Percentiles rank a stretch among this genome's conserved stretches.
These are phyloP conservation scores for Russula brevipes DNA, from an alignment of 768 basidiomycete species.

Conservation along the genomic window DNA sequence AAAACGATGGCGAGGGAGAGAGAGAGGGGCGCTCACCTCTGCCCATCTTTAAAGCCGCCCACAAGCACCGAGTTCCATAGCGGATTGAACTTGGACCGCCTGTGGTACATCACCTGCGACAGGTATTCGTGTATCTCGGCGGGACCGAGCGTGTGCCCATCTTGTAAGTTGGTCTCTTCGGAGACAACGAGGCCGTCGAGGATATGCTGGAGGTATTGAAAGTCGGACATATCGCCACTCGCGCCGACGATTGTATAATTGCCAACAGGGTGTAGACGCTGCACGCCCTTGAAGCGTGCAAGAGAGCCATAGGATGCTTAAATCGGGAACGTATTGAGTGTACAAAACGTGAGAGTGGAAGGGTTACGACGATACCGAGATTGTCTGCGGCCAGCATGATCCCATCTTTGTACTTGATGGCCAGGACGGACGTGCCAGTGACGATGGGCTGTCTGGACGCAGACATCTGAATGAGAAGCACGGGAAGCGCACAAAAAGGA, in stretches of 20 bases:
- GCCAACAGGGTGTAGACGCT: constrained; percentile 83
- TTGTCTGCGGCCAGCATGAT: constrained; percentile 99
- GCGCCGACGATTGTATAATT: constrained; percentile 83
- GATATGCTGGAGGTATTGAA: constrained; percentile 80
- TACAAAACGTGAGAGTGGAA: neutral
- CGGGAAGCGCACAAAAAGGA: neutral
- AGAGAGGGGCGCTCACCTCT: constrained; percentile 47
- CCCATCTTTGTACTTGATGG: constrained; percentile 91
- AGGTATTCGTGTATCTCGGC: constrained; percentile 91
- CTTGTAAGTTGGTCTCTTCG: constrained; percentile 74
- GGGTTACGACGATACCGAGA: constrained; percentile 55
- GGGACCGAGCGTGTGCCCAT: constrained; percentile 81
- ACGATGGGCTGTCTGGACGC: constrained; percentile 81
- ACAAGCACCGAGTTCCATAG: constrained; percentile 94
- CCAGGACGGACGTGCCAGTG: constrained; percentile 94
- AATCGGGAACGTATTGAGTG: neutral
- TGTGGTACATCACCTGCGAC: constrained; percentile 82
- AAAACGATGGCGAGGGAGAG: neutral
- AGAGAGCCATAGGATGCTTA: constrained; percentile 95
- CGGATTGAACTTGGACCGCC: constrained; percentile 85
- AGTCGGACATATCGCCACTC: constrained; percentile 96
- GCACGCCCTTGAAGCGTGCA: constrained; percentile 91
- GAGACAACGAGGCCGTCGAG: constrained; percentile 68
- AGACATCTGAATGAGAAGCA: neutral
- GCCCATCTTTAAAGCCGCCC: constrained; percentile 83